These are phyloP conservation scores for Acrocalymma vagum DNA, from an alignment of 2,329 filamentous ascomycete genomes.

Conservation along the genomic window DNA sequence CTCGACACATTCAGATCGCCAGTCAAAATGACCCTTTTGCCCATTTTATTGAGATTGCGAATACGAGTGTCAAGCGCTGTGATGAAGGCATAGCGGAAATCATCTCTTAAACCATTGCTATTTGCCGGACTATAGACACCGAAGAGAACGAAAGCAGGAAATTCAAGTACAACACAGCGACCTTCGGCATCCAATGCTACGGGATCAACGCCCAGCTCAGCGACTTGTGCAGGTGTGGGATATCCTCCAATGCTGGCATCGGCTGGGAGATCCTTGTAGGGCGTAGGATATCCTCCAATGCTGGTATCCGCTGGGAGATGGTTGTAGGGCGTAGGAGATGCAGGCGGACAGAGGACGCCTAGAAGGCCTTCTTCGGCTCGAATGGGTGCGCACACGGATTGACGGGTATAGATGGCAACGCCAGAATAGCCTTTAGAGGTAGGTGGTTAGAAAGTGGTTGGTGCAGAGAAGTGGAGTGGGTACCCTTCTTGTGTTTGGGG, in stretches of 20 bases:
- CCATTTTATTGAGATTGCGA: conserved; percentile 80
- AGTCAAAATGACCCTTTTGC: conserved; percentile 84
- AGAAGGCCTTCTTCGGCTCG: conserved; percentile 94
- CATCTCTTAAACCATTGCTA: conserved; percentile 81
- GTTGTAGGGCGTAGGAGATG: conserved; percentile 74
- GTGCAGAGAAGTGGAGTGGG: neutral
- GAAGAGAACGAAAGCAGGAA: conserved; percentile 91
- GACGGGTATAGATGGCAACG: conserved; percentile 94
- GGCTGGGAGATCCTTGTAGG: conserved; percentile 74
- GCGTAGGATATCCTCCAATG: conserved; percentile 87
- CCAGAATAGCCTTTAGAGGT: conserved; percentile 81
- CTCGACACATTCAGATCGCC: conserved; percentile 87
- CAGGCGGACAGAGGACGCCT: conserved; percentile 78
- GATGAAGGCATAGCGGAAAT: conserved; percentile 83
- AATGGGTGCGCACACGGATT: conserved; percentile 82
- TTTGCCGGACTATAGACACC: conserved; percentile 93
- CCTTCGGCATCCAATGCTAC: conserved; percentile 86
- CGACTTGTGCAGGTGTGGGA: conserved; percentile 73
- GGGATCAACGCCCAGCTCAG: conserved; percentile 69
- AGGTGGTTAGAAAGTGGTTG: conserved; percentile 18
- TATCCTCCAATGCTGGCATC: conserved; percentile 89
- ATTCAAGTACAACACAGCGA: conserved; percentile 89
- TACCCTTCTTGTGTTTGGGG: conserved; percentile 92
- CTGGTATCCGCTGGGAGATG: conserved; percentile 76
- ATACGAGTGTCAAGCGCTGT: conserved; percentile 82